Conservation (phyloP, 2,329 filamentous ascomycete genomes). For the Lasiodiplodia sp. region DNA sequence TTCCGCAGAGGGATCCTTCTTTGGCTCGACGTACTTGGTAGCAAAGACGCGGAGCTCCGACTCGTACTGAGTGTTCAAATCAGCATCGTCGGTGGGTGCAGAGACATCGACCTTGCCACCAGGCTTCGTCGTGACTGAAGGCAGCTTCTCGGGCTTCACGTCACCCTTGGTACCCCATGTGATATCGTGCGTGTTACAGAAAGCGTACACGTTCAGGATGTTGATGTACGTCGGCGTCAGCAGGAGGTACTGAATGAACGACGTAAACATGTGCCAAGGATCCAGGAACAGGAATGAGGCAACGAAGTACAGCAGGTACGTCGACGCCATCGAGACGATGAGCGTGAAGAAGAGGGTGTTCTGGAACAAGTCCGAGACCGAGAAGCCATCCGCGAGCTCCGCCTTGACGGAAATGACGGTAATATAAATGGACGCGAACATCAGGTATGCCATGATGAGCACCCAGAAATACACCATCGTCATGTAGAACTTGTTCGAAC, state of each 20-base stretch:
- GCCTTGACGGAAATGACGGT: constrained; percentile 83
- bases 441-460: constrained; percentile 90
- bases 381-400: constrained; percentile 72
- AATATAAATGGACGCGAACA: constrained; percentile 95
- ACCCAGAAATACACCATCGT: constrained; percentile 99
- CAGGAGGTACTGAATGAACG: constrained; percentile 89
- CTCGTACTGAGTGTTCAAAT: constrained; percentile 95
- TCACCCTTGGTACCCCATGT: constrained; percentile 99
- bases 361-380: constrained; percentile 75
- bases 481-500: constrained; percentile 92
- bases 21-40: constrained; percentile 76
- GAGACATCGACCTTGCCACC: constrained; percentile 93
- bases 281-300: constrained; percentile 95
- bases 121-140: constrained; percentile 87
- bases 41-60: constrained; percentile 78
- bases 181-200: constrained; percentile 98
- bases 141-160: constrained; percentile 90
- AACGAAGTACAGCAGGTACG: constrained; percentile 91
- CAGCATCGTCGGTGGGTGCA: constrained; percentile 86
- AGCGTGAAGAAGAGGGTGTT: constrained; percentile 92
- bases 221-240: constrained; percentile 97
- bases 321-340: constrained; percentile 90
- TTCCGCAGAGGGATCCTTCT: constrained; percentile 64
- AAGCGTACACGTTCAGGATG: constrained; percentile 97
- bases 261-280: constrained; percentile 99